A percentile compares a stretch with the other conserved stretches of the same genome.
Evolutionary conservation across 306 rosid genomes (phyloP).

Genomic region (Vigna hirtella): DNA sequence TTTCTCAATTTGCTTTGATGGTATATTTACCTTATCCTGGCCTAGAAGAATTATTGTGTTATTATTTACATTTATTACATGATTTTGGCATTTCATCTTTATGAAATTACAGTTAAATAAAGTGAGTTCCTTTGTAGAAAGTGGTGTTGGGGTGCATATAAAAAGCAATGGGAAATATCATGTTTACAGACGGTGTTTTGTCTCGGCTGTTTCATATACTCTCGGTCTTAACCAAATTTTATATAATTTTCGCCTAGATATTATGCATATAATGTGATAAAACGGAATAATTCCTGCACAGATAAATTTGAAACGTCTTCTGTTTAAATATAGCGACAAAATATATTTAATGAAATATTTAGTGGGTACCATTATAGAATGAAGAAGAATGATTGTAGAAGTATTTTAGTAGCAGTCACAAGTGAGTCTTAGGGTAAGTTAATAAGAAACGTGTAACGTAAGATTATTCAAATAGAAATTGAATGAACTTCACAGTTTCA

Average conservation of each 20-base stretch:
- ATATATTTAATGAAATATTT: too few relatives aligned
- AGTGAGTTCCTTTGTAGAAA: constrained; percentile 13
- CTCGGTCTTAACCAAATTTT: background rate
- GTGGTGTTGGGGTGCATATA: constrained; percentile 3
- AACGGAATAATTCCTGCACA: too few relatives aligned
- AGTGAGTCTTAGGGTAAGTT: too few relatives aligned
- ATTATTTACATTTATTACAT: constrained; percentile 50
- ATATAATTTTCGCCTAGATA: background rate
- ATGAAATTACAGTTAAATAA: constrained; percentile 32
- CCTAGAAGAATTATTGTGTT: constrained; percentile 37
- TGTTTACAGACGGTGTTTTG: background rate
- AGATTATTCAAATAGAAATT: too few relatives aligned
- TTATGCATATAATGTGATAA: background rate
- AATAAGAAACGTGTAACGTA: too few relatives aligned
- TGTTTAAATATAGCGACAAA: too few relatives aligned
- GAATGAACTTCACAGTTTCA: too few relatives aligned
- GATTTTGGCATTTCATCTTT: constrained; percentile 37
- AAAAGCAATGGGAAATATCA: background rate
- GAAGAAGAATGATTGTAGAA: too few relatives aligned
- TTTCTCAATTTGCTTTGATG: constrained; percentile 37
- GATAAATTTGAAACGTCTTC: too few relatives aligned
- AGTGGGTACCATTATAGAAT: too few relatives aligned
- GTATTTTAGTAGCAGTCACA: too few relatives aligned
- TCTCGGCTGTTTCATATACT: background rate
- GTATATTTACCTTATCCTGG: constrained; percentile 37